phyloP scores from a whole-genome alignment of 805 yeast species.

The Ogataea neopini region DNA sequence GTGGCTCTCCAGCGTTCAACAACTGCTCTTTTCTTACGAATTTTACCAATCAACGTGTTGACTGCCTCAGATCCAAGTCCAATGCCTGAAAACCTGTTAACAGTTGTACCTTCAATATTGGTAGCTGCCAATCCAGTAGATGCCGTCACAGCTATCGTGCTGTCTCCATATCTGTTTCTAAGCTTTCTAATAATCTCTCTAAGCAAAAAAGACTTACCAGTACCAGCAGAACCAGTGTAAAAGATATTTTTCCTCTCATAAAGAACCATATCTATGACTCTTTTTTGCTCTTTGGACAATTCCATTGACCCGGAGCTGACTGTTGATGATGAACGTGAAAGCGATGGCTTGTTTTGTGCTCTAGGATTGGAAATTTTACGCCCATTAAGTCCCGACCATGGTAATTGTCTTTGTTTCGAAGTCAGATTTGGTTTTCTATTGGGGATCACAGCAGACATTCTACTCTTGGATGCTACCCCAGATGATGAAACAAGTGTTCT shows the following conservation, averaged over 20 bases:
- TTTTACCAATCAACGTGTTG: slow-evolving; percentile 45
- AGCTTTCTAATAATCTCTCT: slow-evolving; percentile 62
- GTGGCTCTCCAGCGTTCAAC: slow-evolving; percentile 63
- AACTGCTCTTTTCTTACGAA: slow-evolving; percentile 47
- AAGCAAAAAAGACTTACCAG: slow-evolving; percentile 77
- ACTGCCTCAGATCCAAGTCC: slow-evolving; percentile 69
- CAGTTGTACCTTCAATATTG: slow-evolving; percentile 86
- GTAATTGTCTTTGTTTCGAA: slow-evolving; percentile 22
- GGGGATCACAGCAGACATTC: neutral
- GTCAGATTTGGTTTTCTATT: slow-evolving; percentile 8
- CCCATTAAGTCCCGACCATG: slow-evolving; percentile 18
- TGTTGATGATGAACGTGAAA: slow-evolving; percentile 2
- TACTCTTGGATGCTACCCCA: neutral
- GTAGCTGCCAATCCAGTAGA: slow-evolving; percentile 96
- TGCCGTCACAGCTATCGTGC: slow-evolving; percentile 82
- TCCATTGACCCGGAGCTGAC: slow-evolving; percentile 2
- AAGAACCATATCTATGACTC: slow-evolving; percentile 53
- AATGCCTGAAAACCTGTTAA: slow-evolving; percentile 83
- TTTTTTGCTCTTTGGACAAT: slow-evolving; percentile 41
- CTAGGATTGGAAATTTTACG: slow-evolving; percentile 24
- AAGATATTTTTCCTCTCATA: slow-evolving; percentile 56
- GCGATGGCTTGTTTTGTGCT: slow-evolving; percentile 9
- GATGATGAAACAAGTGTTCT: slow-evolving; percentile 4
- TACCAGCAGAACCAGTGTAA: slow-evolving; percentile 85
- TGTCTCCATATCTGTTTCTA: slow-evolving; percentile 41